Conservation (phyloP, 2,329 filamentous ascomycete genomes). For the Oidium heveae region DNA sequence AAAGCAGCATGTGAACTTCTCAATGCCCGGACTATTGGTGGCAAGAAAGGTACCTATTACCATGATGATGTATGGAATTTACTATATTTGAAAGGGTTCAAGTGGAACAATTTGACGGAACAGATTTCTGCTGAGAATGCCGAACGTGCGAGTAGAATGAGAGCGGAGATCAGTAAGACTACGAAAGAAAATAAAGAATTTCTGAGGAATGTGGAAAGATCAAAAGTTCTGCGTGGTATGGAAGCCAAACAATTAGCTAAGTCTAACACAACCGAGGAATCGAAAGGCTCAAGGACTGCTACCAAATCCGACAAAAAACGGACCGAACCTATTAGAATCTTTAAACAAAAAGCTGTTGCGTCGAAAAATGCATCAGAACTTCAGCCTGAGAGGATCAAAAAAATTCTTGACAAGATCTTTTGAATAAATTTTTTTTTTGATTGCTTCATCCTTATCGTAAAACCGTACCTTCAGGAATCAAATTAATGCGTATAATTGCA, state of each 20-base stretch:
- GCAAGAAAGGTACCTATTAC: slow-evolving; percentile 65
- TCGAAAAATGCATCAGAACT: slow-evolving; percentile 20
- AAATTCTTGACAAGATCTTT: slow-evolving; percentile 40
- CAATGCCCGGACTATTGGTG: slow-evolving; percentile 55
- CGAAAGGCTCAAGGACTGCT: slow-evolving; percentile 7
- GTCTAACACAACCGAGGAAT: slow-evolving; percentile 14
- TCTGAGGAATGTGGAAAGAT: slow-evolving; percentile 51
- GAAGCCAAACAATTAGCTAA: slow-evolving; percentile 29
- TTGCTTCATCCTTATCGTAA: background rate
- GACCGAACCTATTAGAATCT: slow-evolving; percentile 23
- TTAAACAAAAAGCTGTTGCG: slow-evolving; percentile 39
- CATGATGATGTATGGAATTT: slow-evolving; percentile 73
- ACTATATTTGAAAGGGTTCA: slow-evolving; percentile 60
- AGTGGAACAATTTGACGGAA: slow-evolving; percentile 51
- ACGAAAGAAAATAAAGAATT: slow-evolving; percentile 64
- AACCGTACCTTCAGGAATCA: background rate
- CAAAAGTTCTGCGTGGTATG: slow-evolving; percentile 57
- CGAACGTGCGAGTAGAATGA: slow-evolving; percentile 48
- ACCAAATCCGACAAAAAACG: slow-evolving; percentile 9
- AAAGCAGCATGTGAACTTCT: slow-evolving; percentile 52
- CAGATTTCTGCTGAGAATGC: slow-evolving; percentile 65
- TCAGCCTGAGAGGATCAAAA: slow-evolving; percentile 30
- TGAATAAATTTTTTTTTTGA: slow-evolving; percentile 12
- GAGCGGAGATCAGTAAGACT: slow-evolving; percentile 51
- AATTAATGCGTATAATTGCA: background rate